A percentile compares a stretch with the other conserved stretches of the same genome.
Evolutionary conservation across 768 basidiomycete species (phyloP).

Genomic region (Boletus coccyginus): DNA sequence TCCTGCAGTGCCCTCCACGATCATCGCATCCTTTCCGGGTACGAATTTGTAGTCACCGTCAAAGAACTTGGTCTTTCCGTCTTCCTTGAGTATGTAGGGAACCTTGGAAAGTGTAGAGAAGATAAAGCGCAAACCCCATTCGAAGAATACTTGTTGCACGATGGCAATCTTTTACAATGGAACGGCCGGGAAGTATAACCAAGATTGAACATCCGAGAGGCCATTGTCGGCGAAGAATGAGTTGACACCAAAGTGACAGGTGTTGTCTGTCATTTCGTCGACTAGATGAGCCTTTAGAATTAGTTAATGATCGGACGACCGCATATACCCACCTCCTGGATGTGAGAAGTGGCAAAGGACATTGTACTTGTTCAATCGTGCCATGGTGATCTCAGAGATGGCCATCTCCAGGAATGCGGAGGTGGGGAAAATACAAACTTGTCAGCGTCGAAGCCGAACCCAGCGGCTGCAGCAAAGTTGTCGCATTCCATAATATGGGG

Average conservation of each 20-base stretch:
- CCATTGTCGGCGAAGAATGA: slow-evolving; percentile 88
- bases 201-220: slow-evolving; percentile 73
- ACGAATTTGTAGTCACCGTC: slow-evolving; percentile 72
- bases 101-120: slow-evolving; percentile 91
- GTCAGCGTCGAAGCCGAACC: slow-evolving; percentile 79
- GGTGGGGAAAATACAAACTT: slow-evolving; percentile 86
- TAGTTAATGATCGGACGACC: too few species aligned
- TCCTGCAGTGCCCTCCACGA: slow-evolving; percentile 72
- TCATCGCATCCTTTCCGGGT: slow-evolving; percentile 82
- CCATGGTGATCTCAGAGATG: slow-evolving; percentile 87
- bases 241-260: slow-evolving; percentile 76
- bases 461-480: slow-evolving; percentile 81
- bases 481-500: slow-evolving; percentile 67
- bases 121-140: slow-evolving; percentile 78
- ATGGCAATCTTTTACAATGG: slow-evolving; percentile 76
- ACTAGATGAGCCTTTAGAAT: too few species aligned
- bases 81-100: slow-evolving; percentile 78
- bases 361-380: slow-evolving; percentile 84
- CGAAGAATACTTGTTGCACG: slow-evolving; percentile 77
- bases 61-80: slow-evolving; percentile 64
- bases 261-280: slow-evolving; percentile 67
- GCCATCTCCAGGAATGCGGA: slow-evolving; percentile 93
- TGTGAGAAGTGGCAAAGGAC: slow-evolving; percentile 89
- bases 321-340: slow-evolving; percentile 59
- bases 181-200: slow-evolving; percentile 88